Conservation (phyloP, 495 filamentous ascomycete species). For the Pseudoneurospora amorphoporcata region DNA sequence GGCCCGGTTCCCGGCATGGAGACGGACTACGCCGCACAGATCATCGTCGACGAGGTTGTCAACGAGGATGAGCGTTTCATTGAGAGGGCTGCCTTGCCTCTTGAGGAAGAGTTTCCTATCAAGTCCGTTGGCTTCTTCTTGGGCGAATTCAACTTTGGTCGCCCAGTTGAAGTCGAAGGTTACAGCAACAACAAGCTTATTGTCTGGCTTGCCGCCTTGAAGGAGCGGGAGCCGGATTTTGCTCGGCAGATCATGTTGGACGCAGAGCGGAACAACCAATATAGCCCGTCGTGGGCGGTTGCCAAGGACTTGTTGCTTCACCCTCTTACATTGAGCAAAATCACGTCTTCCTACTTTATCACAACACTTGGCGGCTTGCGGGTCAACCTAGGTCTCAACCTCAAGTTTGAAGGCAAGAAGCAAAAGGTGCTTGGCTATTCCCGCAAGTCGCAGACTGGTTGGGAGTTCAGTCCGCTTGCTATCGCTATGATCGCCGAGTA, state of each 20-base stretch:
- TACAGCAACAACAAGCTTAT: constrained; percentile 64
- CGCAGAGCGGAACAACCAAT: constrained; percentile 58
- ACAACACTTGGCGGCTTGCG: constrained; percentile 61
- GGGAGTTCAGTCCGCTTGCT: constrained; percentile 90
- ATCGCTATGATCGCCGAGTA: constrained; percentile 72
- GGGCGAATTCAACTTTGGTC: constrained; percentile 89
- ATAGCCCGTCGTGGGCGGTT: constrained; percentile 77
- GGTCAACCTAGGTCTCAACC: constrained; percentile 84
- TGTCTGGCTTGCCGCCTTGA: constrained; percentile 59
- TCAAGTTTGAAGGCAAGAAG: constrained; percentile 94
- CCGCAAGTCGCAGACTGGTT: constrained; percentile 69
- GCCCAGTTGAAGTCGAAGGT: constrained; percentile 72
- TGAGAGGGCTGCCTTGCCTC: constrained; percentile 71
- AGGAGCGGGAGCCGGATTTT: constrained; percentile 69
- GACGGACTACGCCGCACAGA: constrained; percentile 82
- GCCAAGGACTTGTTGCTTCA: constrained; percentile 73
- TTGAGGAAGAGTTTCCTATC: constrained; percentile 86
- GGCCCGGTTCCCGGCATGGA: constrained; percentile 81
- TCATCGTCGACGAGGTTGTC: constrained; percentile 79
- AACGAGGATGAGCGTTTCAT: constrained; percentile 91
- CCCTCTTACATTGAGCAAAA: constrained; percentile 82
- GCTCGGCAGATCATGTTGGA: constrained; percentile 57
- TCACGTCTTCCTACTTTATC: constrained; percentile 87
- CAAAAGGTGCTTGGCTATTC: constrained; percentile 95
- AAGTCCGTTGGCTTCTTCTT: constrained; percentile 82